Conservation (phyloP, 2,329 filamentous ascomycete genomes). For the Epichloe elymi region DNA sequence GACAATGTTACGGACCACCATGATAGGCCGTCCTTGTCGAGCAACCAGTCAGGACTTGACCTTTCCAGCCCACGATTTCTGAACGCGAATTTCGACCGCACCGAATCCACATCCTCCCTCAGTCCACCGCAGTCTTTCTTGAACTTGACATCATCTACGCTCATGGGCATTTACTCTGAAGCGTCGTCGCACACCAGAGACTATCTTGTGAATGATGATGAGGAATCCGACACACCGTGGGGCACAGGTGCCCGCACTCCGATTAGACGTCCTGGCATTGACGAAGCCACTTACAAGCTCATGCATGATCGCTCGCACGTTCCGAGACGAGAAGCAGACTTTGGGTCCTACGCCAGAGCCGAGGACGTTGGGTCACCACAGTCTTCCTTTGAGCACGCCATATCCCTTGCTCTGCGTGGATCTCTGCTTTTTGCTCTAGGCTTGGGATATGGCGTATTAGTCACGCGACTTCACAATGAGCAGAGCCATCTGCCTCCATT, state of each 20-base stretch:
- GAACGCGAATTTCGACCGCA: conserved; percentile 31
- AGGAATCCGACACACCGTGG: conserved; percentile 59
- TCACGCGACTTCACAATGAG: conserved; percentile 65
- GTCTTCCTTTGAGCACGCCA: conserved; percentile 10
- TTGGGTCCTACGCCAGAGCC: conserved; percentile 11
- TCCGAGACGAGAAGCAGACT: conserved; percentile 22
- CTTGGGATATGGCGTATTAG: conserved; percentile 67
- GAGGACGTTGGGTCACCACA: conserved; percentile 14
- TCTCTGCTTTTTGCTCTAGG: conserved; percentile 65
- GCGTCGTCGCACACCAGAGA: conserved; percentile 38
- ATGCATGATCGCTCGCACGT: conserved; percentile 26
- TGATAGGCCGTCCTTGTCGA: conserved; percentile 11
- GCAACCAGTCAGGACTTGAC: conserved; percentile 12
- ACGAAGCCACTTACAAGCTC: conserved; percentile 31
- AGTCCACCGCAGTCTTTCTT: conserved; percentile 65
- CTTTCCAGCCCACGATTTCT: conserved; percentile 21
- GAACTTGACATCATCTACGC: conserved; percentile 78
- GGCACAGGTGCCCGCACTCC: conserved; percentile 66
- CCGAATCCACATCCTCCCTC: conserved; percentile 25
- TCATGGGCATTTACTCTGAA: conserved; percentile 81
- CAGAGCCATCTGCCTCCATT: conserved; percentile 48
- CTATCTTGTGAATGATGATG: conserved; percentile 26
- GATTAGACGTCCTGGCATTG: conserved; percentile 27
- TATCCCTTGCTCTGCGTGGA: conserved; percentile 45
- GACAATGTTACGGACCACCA: conserved; percentile 19